phyloP scores from a whole-genome alignment of 257 asterid genomes.

The Ocimum tenuiflorum region DNA sequence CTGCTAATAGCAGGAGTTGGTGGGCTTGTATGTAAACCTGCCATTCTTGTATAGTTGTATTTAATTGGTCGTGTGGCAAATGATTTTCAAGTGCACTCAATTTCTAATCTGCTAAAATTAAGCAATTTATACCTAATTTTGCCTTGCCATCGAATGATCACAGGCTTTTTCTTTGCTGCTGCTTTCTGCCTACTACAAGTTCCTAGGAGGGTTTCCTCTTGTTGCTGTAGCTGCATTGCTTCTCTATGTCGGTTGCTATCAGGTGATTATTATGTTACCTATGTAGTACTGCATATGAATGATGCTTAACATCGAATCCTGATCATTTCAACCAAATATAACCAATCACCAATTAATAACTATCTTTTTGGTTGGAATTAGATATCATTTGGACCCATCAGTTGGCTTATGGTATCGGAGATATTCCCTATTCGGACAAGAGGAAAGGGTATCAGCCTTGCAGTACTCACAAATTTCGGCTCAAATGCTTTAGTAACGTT shows the following conservation, averaged over 20 bases:
- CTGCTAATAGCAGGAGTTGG: constrained; percentile 76
- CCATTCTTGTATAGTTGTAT: neutral
- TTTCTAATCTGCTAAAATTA: neutral
- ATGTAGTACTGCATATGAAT: constrained; percentile 1
- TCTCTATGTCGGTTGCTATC: constrained; percentile 94
- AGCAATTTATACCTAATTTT: neutral
- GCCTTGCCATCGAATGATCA: constrained; percentile 1
- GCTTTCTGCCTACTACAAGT: constrained; percentile 92
- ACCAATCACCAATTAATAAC: neutral
- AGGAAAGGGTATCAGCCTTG: constrained; percentile 97
- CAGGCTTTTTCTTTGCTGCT: constrained; percentile 87
- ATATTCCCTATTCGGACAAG: constrained; percentile 90
- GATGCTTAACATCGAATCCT: neutral
- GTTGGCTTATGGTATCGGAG: constrained; percentile 99
- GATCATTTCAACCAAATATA: neutral
- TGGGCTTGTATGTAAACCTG: constrained; percentile 70
- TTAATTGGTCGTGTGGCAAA: neutral
- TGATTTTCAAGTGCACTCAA: neutral
- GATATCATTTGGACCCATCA: constrained; percentile 97
- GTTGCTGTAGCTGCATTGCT: constrained; percentile 92
- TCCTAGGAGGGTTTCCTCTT: constrained; percentile 70
- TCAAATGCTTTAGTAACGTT: constrained; percentile 94
- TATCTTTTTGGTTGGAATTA: constrained; percentile 16
- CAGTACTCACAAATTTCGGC: constrained; percentile 89
- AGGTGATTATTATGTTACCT: constrained; percentile 41